Evolutionary conservation across 2,329 filamentous ascomycete species (phyloP).

Genomic region (Talaromyces rugulosus): DNA sequence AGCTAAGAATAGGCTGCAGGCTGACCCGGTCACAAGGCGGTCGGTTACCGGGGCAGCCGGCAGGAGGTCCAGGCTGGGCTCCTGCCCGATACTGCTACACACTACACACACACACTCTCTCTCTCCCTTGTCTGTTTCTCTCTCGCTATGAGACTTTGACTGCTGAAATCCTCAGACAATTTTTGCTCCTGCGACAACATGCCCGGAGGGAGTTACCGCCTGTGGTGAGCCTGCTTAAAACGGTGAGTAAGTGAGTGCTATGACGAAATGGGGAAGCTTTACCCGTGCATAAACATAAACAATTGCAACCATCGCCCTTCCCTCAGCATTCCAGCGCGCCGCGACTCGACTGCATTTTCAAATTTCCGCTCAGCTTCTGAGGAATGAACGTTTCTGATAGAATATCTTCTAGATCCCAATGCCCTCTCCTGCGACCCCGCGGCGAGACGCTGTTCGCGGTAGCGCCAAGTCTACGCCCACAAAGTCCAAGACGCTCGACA

Average conservation of each 20-base stretch:
- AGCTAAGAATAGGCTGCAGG: neutral
- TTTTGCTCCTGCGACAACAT: neutral
- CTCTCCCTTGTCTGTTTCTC: neutral
- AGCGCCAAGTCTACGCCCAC: slow-evolving; percentile 52
- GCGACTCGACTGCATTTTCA: neutral
- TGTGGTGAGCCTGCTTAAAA: neutral
- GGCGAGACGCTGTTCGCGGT: slow-evolving; percentile 40
- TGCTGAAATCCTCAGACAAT: neutral
- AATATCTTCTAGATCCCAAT: slow-evolving; percentile 26
- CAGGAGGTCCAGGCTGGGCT: neutral
- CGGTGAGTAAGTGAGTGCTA: neutral
- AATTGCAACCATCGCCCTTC: neutral
- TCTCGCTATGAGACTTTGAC: neutral
- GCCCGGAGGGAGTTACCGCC: neutral
- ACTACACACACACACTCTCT: neutral
- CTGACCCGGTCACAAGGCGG: neutral
- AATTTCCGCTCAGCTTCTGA: neutral
- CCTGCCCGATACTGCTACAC: neutral
- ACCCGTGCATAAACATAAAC: neutral
- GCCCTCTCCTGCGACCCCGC: slow-evolving; percentile 36
- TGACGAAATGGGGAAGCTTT: slow-evolving; percentile 1
- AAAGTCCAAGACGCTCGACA: slow-evolving; percentile 52
- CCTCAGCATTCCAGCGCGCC: neutral
- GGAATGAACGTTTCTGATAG: slow-evolving; percentile 8
- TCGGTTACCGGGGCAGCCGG: slow-evolving; percentile 14